Evolutionary conservation across 108 stramenopile genomes (phyloP), one percentile per base, ranked within the genome.

Genomic region (Nitzschia sp.): DNA sequence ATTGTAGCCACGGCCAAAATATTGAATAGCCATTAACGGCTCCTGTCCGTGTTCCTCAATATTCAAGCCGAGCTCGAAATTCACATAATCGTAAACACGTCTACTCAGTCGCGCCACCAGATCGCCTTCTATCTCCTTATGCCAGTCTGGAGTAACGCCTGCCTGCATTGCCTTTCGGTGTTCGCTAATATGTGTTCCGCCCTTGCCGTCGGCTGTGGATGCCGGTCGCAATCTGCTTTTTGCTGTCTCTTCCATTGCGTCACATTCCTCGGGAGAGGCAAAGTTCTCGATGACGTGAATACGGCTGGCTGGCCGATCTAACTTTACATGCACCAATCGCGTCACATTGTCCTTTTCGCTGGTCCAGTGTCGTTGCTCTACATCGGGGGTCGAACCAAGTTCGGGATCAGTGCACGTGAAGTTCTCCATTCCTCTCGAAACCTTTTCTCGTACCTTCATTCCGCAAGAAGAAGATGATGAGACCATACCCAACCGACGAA

Each of bases 1-100:
- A 63, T 80, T 71, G n/a, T 66, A 23, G n/a, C 90, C 93, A 4
- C 86, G 54, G 60, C 85, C 85, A 56, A 60, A 79, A 69, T 95
- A 95, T 73, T 92, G 91, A 67, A 95, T 92, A 26, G 61, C 62
- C 90, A 93, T 90, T 1, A 93, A 55, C 55, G 88, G 86, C 68
- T 95, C 91, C 63, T 95, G 94, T 31, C 94, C 94, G 52, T 89
- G 74, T 36, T 87, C 68, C 30, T 65, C 54, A 41, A 95, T 77
- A 46, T 78, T 69, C 59, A 85, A 78, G 21, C 79, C 82, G 28
- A 87, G 71, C 30, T 80, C 89, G 25, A 83, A 73, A 62, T 93
- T 93, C 27, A 80, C 79, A 63, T 92, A 91, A 46, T 81, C 85
- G 66, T 89, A 90, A 27, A 92, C 81, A 1, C 94, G 75, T 15